Evolutionary conservation across 1,284 basidiomycete species (phyloP), one percentile per base, ranked within the genome.

Genomic region (Irpex rosettiformis): DNA sequence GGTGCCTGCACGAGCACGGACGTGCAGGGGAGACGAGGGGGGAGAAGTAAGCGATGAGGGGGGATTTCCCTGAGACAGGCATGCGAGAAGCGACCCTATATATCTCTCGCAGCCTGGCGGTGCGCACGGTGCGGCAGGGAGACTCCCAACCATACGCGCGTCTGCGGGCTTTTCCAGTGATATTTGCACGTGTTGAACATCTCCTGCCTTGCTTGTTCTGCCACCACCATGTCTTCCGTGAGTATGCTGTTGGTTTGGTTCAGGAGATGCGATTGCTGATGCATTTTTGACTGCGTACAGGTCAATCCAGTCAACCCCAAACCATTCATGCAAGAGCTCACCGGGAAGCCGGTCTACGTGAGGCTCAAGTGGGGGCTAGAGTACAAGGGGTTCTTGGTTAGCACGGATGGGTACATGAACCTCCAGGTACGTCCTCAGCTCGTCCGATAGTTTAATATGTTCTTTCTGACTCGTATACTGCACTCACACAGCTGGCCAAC

Each of bases 401-500:
- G 93, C 72, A 98, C 96, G 4, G 97, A 99, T 75, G 93, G 93
- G 28, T 99, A 98, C 79, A 98, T 99, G 96, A 99, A 99, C 76
- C 83, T 99, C 56, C 97, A 99, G 82, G 96, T 94, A 67, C 63
- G 82, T 76, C 16, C 48, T 42, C 25, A 29, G 61, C 30, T 4
- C 54, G 16, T 59, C n/a, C n/a, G n/a, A 16, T 61, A 22, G 40
- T 52, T 28, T 53, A 29, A 51, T 51, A 33, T 27, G 24, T 22
- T 54, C 30, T 62, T 21, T 21, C 56, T 47, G 33, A n/a, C n/a
- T n/a, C n/a, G n/a, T n/a, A n/a, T n/a, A 61, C 49, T 37, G 18
- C 40, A 52, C 58, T 53, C 29, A 56, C 68, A n/a, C 27, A 97
- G 94, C 83, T 99, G 56, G 96, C 96, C 48, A 98, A 99, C 74